A percentile compares a stretch with the other conserved stretches of the same genome.
Conservation (phyloP, 108 stramenopile species). For the Cyclostephanos tholiformis region DNA sequence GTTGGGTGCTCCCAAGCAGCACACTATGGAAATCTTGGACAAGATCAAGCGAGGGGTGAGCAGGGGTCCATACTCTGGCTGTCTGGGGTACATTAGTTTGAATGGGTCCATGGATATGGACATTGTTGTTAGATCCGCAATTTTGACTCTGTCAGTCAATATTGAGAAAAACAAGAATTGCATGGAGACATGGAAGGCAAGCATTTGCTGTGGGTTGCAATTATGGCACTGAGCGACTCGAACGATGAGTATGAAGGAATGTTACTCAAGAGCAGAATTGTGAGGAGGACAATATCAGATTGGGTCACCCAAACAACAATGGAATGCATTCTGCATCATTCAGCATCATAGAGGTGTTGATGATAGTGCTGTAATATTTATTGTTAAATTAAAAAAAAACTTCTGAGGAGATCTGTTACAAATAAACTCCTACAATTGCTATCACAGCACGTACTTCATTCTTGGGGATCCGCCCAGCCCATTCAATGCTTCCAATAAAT, state of each 20-base stretch:
- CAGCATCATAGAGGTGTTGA: not conserved
- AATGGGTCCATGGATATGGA: slow-evolving; percentile 92
- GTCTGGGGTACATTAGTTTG: slow-evolving; percentile 87
- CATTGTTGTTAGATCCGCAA: slow-evolving; percentile 94
- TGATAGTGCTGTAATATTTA: not conserved
- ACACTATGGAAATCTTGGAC: slow-evolving; percentile 91
- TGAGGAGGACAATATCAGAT: slow-evolving; percentile 64
- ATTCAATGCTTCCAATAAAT: not conserved
- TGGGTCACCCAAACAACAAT: slow-evolving; percentile 36
- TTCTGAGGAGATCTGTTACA: not conserved
- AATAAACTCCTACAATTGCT: no score
- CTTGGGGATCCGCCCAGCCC: no score
- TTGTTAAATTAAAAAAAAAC: not conserved
- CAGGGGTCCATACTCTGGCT: slow-evolving; percentile 93
- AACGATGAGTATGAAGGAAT: slow-evolving; percentile 95
- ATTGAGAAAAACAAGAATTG: slow-evolving; percentile 4
- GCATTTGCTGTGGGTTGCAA: slow-evolving; percentile 96
- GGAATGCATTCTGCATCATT: not conserved
- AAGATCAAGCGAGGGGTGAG: slow-evolving; percentile 73
- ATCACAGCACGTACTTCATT: no score
- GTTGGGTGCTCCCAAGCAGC: slow-evolving; percentile 98
- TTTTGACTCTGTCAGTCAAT: slow-evolving; percentile 61
- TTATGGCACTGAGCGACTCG: slow-evolving; percentile 87
- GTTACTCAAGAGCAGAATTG: slow-evolving; percentile 84
- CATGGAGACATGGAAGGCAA: slow-evolving; percentile 57